Conservation (phyloP, 768 basidiomycete genomes). For the Tulasnella sp. region DNA sequence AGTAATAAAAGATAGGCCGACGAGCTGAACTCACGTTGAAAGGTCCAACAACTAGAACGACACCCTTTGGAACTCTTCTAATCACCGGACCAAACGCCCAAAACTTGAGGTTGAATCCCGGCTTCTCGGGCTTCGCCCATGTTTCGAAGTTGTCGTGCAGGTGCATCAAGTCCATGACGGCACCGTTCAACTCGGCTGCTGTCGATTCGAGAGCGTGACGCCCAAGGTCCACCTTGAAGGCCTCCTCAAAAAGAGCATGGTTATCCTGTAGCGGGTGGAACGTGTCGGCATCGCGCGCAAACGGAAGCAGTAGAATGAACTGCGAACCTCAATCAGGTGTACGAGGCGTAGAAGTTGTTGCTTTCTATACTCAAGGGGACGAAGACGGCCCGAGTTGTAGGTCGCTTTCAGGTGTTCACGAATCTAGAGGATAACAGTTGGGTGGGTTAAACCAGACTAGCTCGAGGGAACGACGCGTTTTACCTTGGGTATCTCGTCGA, state of each 20-base stretch:
- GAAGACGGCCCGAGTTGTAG: constrained; percentile 68
- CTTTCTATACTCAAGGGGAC: constrained; percentile 66
- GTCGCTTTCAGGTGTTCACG: constrained; percentile 58
- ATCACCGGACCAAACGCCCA: neutral
- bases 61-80: constrained; percentile 53
- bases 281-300: constrained; percentile 1
- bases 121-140: constrained; percentile 70
- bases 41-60: constrained; percentile 40
- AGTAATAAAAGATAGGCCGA: neutral
- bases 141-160: constrained; percentile 68
- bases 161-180: constrained; percentile 57
- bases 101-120: constrained; percentile 49
- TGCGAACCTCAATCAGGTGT: constrained; percentile 30
- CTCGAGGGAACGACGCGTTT: neutral
- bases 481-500: neutral
- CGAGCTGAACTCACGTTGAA: constrained; percentile 40
- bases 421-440: constrained; percentile 49
- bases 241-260: constrained; percentile 57
- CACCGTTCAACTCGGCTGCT: constrained; percentile 63
- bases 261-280: constrained; percentile 52
- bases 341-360: constrained; percentile 73
- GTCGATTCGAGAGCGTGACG: constrained; percentile 62
- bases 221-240: constrained; percentile 65
- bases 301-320: neutral
- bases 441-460: no score